These are phyloP conservation scores for Heterobasidion parviporum DNA, from an alignment of 1,284 basidiomycete species.

Conservation along the genomic window DNA sequence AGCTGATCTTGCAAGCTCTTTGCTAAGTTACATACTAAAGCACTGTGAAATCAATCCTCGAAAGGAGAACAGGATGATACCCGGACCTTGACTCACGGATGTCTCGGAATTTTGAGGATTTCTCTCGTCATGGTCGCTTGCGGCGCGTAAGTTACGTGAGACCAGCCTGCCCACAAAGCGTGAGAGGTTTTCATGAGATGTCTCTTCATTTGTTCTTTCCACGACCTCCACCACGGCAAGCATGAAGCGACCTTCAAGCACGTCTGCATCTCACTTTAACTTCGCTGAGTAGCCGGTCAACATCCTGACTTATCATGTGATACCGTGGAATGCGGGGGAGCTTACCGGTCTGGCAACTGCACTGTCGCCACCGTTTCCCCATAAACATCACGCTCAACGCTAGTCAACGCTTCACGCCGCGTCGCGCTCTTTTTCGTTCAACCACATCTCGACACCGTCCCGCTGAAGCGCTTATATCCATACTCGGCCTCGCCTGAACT, in stretches of 20 bases:
- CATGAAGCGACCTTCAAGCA: not conserved
- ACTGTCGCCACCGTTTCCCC: not conserved
- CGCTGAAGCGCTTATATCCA: too few relatives aligned
- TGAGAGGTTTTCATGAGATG: too few relatives aligned
- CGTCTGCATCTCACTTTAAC: not conserved
- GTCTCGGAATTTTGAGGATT: too few relatives aligned
- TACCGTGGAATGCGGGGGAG: not conserved
- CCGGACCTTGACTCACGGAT: too few relatives aligned
- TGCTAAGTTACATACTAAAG: too few relatives aligned
- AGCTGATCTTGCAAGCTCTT: too few relatives aligned
- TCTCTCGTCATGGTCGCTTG: too few relatives aligned
- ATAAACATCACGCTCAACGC: not conserved
- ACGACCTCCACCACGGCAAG: not conserved
- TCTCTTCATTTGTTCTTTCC: not conserved
- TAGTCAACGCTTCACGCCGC: not conserved
- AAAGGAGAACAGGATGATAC: too few relatives aligned
- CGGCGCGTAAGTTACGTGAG: too few relatives aligned
- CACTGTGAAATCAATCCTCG: too few relatives aligned
- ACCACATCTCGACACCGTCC: not conserved
- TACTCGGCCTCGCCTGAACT: too few relatives aligned
- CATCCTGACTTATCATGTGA: not conserved
- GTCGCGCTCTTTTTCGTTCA: not conserved
- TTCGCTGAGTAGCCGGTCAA: not conserved
- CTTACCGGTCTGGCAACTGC: not conserved
- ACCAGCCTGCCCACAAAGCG: too few relatives aligned